Evolutionary conservation across 1,139 yeast genomes (phyloP), one percentile per base, ranked within the genome.

Genomic region (Protomyces arabidopsidicola): DNA sequence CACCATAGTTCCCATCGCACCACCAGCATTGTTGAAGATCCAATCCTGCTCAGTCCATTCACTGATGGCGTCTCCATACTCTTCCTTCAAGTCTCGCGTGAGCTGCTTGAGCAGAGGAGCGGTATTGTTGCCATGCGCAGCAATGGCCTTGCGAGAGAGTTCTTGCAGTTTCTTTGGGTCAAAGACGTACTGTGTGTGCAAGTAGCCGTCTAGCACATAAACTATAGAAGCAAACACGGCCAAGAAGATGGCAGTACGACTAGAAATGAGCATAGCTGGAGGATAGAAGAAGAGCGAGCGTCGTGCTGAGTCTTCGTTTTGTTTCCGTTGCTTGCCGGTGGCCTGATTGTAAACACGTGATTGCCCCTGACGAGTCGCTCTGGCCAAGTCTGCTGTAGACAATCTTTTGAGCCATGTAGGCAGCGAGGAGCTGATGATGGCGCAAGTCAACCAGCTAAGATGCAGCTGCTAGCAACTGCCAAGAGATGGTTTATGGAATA

Each of bases 1-100:
- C 71, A 89, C 82, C 98, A 93, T 91, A 65, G 90, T 84, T 34
- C 98, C 98, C 98, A 93, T 93, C 64, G 98, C 98, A 69, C 97
- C 96, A 64, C 98, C 98, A 8, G 98, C 98, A 72, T 90, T 90
- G 81, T 91, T 93, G 82, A 86, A 91, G 62, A 93, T 86, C 98
- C 98, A 93, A 70, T 90, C 93, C 59, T 88, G 87, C 65, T 81
- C 80, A 72, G 85, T 83, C 70, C 87, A 79, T 67, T 83, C 84
- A 73, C 87, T 88, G 75, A 90, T 82, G 69, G 82, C 73, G 27
- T 84, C 83, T 22, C 90, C 89, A 73, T 91, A 93, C 64, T 79
- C 83, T 1, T 75, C 79, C 70, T 85, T 80, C 68, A 93, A 75
- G 60, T 78, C 79, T 1, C 81, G 81, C 36, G 89, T 83, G 67